Base-by-base conservation (phyloP, 441 rosid species). In the Omphalea diandra region DNA sequence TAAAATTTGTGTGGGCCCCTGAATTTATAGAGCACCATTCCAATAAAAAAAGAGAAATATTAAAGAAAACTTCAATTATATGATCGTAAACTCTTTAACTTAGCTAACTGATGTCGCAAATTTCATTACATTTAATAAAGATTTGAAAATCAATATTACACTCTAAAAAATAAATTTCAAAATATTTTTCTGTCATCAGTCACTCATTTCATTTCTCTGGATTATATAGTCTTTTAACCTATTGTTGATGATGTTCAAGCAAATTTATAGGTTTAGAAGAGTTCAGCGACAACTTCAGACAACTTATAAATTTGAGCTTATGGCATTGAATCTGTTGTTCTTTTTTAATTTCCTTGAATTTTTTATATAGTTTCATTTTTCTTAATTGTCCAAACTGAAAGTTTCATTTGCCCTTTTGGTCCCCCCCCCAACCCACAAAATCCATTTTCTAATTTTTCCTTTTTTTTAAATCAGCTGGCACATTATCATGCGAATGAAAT, bases 401-500 rank as follows among this genome's bases (percentile, higher is more conserved):
- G 3, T 31, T 24, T 47, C 20, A 31, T 58, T 41, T 26, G 4
- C 18, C 49, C 49, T 18, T 43, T 52, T 35, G 3, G 31, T 38
- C 41, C 36, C 43, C 53, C 36, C 36, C 8, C 29, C 58, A 29
- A 20, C 9, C n/a, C n/a, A n/a, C n/a, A n/a, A n/a, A 47, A 43
- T 55, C n/a, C 11, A 52, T 44, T 49, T 66, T 52, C 44, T 8
- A 2, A 40, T 63, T 31, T 12, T 1, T 2, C 44, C 38, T 3
- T 52, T 66, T 22, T 59, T 50, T 41, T 38, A 12, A n/a, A n/a
- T 57, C 55, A 90, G 98, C 68, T 93, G 98, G 97, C 98, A 93
- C 74, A 82, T 90, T 50, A 80, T 89, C 50, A 87, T 89, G 95
- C 86, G 96, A 77, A 90, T 90, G 94, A 87, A 70, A 72, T 68